Evolutionary conservation across 352 stramenopile genomes (phyloP).

Genomic region (Pythium myriotylum): DNA sequence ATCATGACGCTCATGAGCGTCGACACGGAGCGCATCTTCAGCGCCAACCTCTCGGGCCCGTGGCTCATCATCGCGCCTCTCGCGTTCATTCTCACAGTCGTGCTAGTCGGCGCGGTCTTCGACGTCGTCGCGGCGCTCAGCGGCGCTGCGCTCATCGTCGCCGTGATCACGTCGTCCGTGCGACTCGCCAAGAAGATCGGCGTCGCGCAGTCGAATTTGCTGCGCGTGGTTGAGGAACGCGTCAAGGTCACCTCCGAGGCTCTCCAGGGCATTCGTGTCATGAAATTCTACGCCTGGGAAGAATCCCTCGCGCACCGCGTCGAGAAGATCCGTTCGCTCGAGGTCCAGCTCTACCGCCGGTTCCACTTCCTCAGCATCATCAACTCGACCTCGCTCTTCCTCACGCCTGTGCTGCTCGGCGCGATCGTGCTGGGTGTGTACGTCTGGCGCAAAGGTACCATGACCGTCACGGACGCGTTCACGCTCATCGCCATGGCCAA

Average conservation of each 20-base stretch:
- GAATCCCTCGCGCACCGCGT: constrained; percentile 49
- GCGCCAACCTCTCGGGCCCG: constrained; percentile 32
- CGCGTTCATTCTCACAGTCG: constrained; percentile 36
- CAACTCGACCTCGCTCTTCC: constrained; percentile 59
- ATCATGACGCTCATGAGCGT: constrained; percentile 44
- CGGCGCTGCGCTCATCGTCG: constrained; percentile 23
- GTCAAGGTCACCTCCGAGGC: constrained; percentile 94
- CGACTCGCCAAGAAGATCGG: constrained; percentile 26
- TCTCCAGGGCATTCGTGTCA: constrained; percentile 84
- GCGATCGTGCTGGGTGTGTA: constrained; percentile 48
- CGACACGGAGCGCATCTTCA: constrained; percentile 45
- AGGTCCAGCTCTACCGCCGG: constrained; percentile 45
- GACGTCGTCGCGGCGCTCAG: constrained; percentile 20
- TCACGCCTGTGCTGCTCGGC: constrained; percentile 48
- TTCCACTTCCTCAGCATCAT: constrained; percentile 65
- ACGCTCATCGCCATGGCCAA: constrained; percentile 63
- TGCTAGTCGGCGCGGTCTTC: constrained; percentile 34
- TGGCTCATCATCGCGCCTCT: constrained; percentile 36
- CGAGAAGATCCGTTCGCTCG: constrained; percentile 38
- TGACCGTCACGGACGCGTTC: constrained; percentile 53
- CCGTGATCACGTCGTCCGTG: constrained; percentile 28
- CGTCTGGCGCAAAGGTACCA: constrained; percentile 31
- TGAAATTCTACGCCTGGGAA: constrained; percentile 92
- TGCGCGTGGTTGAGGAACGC: constrained; percentile 49
- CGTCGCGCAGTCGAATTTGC: constrained; percentile 25